Evolutionary conservation across 257 asterid genomes (phyloP), one percentile per base, ranked within the genome.

Genomic region (Linderniella brevidens): DNA sequence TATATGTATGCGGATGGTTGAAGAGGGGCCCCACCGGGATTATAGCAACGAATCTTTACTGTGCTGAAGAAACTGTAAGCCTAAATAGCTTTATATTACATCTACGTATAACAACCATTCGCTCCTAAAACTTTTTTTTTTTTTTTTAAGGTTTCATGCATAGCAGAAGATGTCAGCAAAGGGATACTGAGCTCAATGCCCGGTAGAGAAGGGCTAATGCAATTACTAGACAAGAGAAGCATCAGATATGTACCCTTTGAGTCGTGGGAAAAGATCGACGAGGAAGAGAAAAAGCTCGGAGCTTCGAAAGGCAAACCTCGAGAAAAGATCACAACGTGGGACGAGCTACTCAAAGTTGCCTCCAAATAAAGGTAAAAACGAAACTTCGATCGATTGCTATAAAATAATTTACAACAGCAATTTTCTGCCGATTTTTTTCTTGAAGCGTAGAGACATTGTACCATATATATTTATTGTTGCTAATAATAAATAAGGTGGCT

Each of bases 1-100:
- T 82, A 54, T 87, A 83, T 20, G 97, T 80, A 14, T 73, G 87
- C 60, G 97, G 98, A 53, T 88, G 96, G 98, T 69, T 88, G 76
- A 84, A 88, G 64, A 80, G 95, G 71, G 94, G 95, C 29, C 96
- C 92, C 51, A 76, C 87, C 18, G 93, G 92, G 69, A 88, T 78
- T 50, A 73, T 84, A 19, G 96, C 66, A 46, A 76, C 96, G 59
- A 80, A 88, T 49, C 80, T 76, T 35, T 65, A 78, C 60, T 88
- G 98, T 50, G 92, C 92, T 25, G 92, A 84, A 61, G 92, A 84
- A 59, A 77, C 94, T 50, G 98, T 84, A 61, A 73, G 74, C 63
- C 10, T 35, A 46, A 14, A 17, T 19, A 13, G n/a, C n/a, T 52
- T 49, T 37, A 39, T 46, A 1, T 18, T 8, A 8, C 18, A 5